These are phyloP conservation scores for Zygotorulaspora florentina DNA, from an alignment of 805 yeast genomes.

Conservation along the genomic window DNA sequence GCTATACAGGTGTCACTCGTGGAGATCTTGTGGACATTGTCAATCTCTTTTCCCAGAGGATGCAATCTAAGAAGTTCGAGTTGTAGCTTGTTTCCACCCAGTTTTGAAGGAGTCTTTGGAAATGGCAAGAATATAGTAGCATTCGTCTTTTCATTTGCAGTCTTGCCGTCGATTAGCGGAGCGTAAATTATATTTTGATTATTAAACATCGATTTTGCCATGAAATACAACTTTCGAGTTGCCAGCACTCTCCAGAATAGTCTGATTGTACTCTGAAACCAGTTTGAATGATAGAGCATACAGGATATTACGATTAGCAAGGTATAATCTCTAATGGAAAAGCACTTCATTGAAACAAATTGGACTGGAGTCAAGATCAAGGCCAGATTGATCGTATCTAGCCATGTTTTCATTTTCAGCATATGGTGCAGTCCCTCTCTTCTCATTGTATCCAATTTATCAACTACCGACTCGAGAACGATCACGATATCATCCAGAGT, in stretches of 20 bases:
- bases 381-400: slow-evolving; percentile 3
- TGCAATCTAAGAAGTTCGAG: slow-evolving; percentile 15
- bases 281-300: slow-evolving; percentile 24
- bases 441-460: slow-evolving; percentile 24
- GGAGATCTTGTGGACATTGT: neutral
- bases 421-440: slow-evolving; percentile 13
- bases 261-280: slow-evolving; percentile 28
- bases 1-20: slow-evolving; percentile 6
- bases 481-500: slow-evolving; percentile 32
- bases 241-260: slow-evolving; percentile 27
- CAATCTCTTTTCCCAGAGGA: slow-evolving; percentile 10
- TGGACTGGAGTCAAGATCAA: slow-evolving; percentile 23
- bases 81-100: slow-evolving; percentile 12
- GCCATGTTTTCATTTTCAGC: neutral
- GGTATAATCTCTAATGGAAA: slow-evolving; percentile 15
- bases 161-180: slow-evolving; percentile 2
- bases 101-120: slow-evolving; percentile 12
- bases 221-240: slow-evolving; percentile 18
- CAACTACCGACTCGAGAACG: slow-evolving; percentile 22
- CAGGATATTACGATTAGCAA: slow-evolving; percentile 7
- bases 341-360: slow-evolving; percentile 12
- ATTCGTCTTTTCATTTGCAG: slow-evolving; percentile 3
- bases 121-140: slow-evolving; percentile 8
- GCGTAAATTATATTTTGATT: neutral
- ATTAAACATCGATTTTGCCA: slow-evolving; percentile 1